Evolutionary conservation across 139 green algal species (phyloP).

Genomic region (Coelastrella sp.): DNA sequence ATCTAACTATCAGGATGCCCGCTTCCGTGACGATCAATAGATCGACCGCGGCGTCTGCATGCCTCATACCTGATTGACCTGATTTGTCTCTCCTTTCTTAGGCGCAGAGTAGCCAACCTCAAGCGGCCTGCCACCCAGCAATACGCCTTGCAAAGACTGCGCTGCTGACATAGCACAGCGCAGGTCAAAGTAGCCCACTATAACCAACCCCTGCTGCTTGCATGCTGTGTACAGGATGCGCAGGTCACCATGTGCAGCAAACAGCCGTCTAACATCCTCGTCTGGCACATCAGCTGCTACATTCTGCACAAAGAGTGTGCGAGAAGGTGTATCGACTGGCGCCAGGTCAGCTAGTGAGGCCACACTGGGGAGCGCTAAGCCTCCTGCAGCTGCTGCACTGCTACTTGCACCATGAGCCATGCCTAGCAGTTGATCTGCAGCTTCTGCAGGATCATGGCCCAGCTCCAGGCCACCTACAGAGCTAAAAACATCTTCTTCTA

Average conservation of each 20-base stretch:
- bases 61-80: constrained; percentile 66
- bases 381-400: neutral
- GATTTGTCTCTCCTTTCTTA: constrained; percentile 57
- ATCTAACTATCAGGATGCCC: no score
- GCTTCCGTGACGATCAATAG: no score
- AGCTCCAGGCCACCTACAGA: constrained; percentile 60
- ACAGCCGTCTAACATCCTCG: constrained; percentile 71
- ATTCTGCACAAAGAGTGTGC: constrained; percentile 87
- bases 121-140: constrained; percentile 61
- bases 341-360: constrained; percentile 23
- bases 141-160: constrained; percentile 69
- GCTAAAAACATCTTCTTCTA: constrained; percentile 68
- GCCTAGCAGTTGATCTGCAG: neutral
- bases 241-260: constrained; percentile 79
- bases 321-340: constrained; percentile 62
- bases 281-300: constrained; percentile 65
- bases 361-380: neutral
- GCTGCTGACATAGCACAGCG: constrained; percentile 81
- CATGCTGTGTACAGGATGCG: constrained; percentile 83
- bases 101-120: constrained; percentile 83
- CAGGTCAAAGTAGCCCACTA: constrained; percentile 95
- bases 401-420: neutral
- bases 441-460: neutral
- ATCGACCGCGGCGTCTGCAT: no score
- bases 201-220: constrained; percentile 86